Base-by-base conservation (phyloP, 768 basidiomycete genomes). In the Tulasnella calospora region DNA sequence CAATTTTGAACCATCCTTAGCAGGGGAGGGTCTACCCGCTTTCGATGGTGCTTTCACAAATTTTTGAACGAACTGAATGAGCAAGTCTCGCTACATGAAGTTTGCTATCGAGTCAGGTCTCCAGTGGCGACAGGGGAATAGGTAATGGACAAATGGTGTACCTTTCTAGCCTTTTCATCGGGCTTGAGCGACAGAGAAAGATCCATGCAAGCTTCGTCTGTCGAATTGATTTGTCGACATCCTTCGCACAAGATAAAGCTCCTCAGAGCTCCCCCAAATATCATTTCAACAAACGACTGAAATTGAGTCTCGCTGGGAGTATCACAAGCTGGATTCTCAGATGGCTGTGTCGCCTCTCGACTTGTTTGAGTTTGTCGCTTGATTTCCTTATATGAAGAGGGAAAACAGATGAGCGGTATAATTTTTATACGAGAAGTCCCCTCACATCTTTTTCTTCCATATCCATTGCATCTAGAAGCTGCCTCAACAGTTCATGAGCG, bases 171-270 rank as follows among this genome's bases (percentile, higher is more conserved):
- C 77, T 89, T 89, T 41, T 94, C 92, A 80, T 95, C 93, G 0
- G 91, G 89, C 83, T 92, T 94, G 83, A 96, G 92, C 84, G 92
- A 93, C 44, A 99, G 86, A 74, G 94, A 95, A 81, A 99, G 91
- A 84, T 98, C 96, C 83, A 93, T 92, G 84, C 98, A 98, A 82
- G 95, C 94, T 84, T 99, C 96, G 82, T 93, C 92, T 7, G 93
- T 94, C 81, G 47, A 40, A 82, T 85, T 80, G 73, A 98, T 90
- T 82, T 94, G 90, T 84, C 97, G 96, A 89, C 96, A 99, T 79
- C 90, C 89, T 81, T 96, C 94, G 83, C 96, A 99, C 3, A 99
- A 92, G 72, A 99, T 92, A 82, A 98, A 92, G 85, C 92, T 94
- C 7, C 94, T 91, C 71, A 99, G 87, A 81, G 90, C 89, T 7